Evolutionary conservation across 2,329 filamentous ascomycete species (phyloP).

Genomic region (Sporothrix brunneoviolacea): DNA sequence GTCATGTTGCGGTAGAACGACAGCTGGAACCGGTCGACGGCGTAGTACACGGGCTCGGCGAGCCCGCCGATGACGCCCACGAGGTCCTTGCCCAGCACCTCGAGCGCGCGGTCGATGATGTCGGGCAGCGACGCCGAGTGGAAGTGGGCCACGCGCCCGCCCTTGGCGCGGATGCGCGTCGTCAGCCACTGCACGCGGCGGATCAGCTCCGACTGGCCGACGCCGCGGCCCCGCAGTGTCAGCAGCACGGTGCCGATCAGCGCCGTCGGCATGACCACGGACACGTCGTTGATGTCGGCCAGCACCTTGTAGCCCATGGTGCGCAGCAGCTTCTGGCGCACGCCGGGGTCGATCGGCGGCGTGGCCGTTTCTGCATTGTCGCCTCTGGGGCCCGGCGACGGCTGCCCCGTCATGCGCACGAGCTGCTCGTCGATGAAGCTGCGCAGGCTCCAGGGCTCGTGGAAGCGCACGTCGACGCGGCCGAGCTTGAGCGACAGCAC

Average conservation of each 20-base stretch:
- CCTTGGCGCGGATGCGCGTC: slow-evolving; percentile 72
- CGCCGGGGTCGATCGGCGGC: slow-evolving; percentile 42
- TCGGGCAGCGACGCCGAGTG: slow-evolving; percentile 69
- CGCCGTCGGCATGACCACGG: slow-evolving; percentile 96
- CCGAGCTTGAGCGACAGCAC: slow-evolving; percentile 84
- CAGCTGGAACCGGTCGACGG: slow-evolving; percentile 91
- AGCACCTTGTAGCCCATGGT: slow-evolving; percentile 89
- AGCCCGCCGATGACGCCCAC: slow-evolving; percentile 74
- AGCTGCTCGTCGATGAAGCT: slow-evolving; percentile 76
- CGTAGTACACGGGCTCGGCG: slow-evolving; percentile 87
- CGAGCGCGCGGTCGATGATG: slow-evolving; percentile 83
- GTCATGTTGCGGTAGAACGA: slow-evolving; percentile 99
- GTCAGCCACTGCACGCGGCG: slow-evolving; percentile 88
- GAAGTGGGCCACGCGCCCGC: slow-evolving; percentile 90
- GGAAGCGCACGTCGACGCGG: slow-evolving; percentile 89
- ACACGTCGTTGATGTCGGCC: slow-evolving; percentile 90
- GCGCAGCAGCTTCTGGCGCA: slow-evolving; percentile 67
- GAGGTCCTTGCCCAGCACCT: slow-evolving; percentile 83
- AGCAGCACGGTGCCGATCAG: slow-evolving; percentile 89
- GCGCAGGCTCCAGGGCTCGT: slow-evolving; percentile 88
- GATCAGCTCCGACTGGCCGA: slow-evolving; percentile 78
- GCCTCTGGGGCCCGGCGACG: too few relatives aligned
- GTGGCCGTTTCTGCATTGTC: too few relatives aligned
- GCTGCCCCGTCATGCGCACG: slow-evolving; percentile 45
- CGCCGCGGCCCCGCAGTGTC: slow-evolving; percentile 83